A percentile compares a stretch with the other conserved stretches of the same genome.
Conservation (phyloP, 352 stramenopile genomes). For the Phytophthora parvispora region DNA sequence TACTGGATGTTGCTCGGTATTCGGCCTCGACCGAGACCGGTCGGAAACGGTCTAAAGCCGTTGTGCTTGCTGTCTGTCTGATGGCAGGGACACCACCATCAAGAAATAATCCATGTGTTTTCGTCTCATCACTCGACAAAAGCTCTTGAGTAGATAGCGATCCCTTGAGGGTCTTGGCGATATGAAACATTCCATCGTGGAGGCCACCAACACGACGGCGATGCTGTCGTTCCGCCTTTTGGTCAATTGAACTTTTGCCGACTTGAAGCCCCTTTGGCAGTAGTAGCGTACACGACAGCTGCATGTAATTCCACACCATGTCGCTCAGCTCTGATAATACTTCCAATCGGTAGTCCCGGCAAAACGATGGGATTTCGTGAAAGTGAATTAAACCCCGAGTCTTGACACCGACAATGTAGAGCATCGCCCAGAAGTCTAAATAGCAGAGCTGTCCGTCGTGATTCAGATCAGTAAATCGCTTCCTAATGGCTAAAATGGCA, state of each 20-base stretch:
- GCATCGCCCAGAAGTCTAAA: constrained; percentile 86
- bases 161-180: constrained; percentile 32
- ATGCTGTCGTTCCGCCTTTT: constrained; percentile 48
- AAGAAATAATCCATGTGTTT: constrained; percentile 41
- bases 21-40: constrained; percentile 37
- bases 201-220: constrained; percentile 52
- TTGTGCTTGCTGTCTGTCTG: constrained; percentile 46
- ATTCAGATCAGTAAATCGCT: constrained; percentile 63
- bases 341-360: constrained; percentile 84
- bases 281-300: constrained; percentile 62
- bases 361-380: constrained; percentile 78
- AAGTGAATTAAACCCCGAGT: constrained; percentile 66
- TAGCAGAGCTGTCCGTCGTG: constrained; percentile 79
- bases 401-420: constrained; percentile 80
- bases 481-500: constrained; percentile 49
- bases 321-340: constrained; percentile 55
- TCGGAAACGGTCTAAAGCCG: constrained; percentile 52
- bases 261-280: constrained; percentile 67
- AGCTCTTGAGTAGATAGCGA: constrained; percentile 63
- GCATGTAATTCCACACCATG: constrained; percentile 68
- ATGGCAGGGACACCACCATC: constrained; percentile 36
- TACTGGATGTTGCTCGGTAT: not conserved
- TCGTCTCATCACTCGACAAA: constrained; percentile 16
- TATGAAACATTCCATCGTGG: constrained; percentile 59
- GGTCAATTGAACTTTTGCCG: constrained; percentile 61